A percentile compares a stretch with the other conserved stretches of the same genome.
These are phyloP conservation scores for Aspergillus pseudonomiae DNA, from an alignment of 2,329 filamentous ascomycete species.

Conservation along the genomic window DNA sequence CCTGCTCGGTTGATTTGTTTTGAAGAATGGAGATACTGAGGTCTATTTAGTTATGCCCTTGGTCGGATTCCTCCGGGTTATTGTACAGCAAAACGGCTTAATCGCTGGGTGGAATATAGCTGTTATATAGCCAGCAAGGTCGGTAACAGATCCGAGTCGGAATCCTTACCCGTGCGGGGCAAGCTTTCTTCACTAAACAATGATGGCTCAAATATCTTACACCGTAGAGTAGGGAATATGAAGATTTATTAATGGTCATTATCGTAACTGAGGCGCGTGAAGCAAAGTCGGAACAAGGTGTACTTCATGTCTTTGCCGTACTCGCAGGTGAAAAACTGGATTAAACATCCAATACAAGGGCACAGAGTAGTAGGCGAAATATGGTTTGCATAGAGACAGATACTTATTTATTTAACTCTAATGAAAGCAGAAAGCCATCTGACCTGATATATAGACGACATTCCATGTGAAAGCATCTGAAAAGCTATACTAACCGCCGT, in stretches of 20 bases:
- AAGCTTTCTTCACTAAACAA: not conserved
- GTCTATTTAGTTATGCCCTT: accelerated
- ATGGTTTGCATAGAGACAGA: no score
- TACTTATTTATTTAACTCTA: no score
- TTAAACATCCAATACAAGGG: no score
- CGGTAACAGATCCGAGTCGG: not conserved
- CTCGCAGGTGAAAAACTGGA: no score
- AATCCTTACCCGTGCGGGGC: not conserved
- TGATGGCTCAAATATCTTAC: not conserved
- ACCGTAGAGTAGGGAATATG: not conserved
- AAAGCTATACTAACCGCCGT: no score
- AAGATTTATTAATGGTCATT: no score
- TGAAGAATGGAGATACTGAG: accelerated
- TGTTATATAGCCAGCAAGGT: not conserved
- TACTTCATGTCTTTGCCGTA: not conserved
- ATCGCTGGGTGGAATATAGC: not conserved
- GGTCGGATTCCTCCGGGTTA: not conserved
- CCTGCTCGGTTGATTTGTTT: not conserved
- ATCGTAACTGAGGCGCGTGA: no score
- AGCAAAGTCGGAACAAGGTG: not conserved
- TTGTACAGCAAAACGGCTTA: not conserved
- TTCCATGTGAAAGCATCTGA: no score
- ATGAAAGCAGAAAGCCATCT: no score
- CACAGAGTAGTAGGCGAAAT: no score
- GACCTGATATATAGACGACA: no score